These are phyloP conservation scores for Leptographium wingfieldii DNA, from an alignment of 2,329 filamentous ascomycete species.

Conservation along the genomic window DNA sequence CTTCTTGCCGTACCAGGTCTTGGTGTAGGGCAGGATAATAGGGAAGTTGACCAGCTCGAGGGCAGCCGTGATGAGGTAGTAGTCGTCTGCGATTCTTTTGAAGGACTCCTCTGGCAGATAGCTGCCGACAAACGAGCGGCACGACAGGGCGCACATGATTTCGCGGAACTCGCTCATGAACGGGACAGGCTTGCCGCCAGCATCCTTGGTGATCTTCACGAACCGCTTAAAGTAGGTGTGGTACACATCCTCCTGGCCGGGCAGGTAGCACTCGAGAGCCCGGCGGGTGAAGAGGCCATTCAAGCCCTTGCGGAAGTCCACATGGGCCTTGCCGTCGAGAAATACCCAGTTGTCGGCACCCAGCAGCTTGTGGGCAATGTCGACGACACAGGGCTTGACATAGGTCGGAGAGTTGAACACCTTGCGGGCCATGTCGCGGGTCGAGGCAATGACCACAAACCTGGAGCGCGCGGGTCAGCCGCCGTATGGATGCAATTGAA, in stretches of 20 bases:
- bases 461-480: conserved; percentile 28
- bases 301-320: conserved; percentile 93
- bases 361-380: conserved; percentile 85
- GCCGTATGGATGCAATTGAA: background rate
- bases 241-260: conserved; percentile 86
- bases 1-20: conserved; percentile 96
- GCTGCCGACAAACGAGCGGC: conserved; percentile 92
- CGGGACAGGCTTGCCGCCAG: conserved; percentile 59
- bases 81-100: conserved; percentile 92
- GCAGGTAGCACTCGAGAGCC: conserved; percentile 78
- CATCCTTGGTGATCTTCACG: conserved; percentile 59
- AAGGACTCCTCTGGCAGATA: conserved; percentile 85
- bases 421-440: conserved; percentile 89
- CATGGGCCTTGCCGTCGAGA: conserved; percentile 84
- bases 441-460: conserved; percentile 94
- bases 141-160: conserved; percentile 86
- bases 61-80: conserved; percentile 90
- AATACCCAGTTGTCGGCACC: conserved; percentile 94
- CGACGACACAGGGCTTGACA: conserved; percentile 94
- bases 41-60: conserved; percentile 98
- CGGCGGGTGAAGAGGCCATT: conserved; percentile 89
- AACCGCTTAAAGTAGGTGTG: conserved; percentile 74
- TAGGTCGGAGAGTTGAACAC: conserved; percentile 88
- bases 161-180: conserved; percentile 92
- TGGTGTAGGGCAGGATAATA: conserved; percentile 87